Base-by-base conservation (phyloP, 495 filamentous ascomycete species). In the Penicillium macrosclerotiorum region DNA sequence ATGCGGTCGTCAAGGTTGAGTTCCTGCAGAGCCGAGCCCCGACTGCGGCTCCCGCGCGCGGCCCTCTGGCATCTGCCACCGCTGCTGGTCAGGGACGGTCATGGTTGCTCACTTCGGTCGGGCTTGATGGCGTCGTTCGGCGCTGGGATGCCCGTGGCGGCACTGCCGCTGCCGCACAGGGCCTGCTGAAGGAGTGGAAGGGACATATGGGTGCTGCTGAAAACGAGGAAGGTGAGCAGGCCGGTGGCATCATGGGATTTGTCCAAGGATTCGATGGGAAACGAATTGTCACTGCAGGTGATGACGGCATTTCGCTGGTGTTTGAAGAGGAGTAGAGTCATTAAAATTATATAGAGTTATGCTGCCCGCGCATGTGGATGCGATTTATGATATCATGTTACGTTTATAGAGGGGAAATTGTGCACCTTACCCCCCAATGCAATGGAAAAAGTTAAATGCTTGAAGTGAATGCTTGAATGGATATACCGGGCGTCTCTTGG, bases 181-280 rank as follows among this genome's bases (percentile, higher is more conserved):
- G 84, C 22, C 61, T 90, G 47, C 61, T 85, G 13, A 81, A 78
- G 35, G 90, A 95, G 64, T 92, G 89, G 86, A 85, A 75, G 56
- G 90, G 89, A 2, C 89, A 95, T 56, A 68, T 86, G 40, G 84
- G 83, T 16, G 84, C 84, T 22, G 83, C 85, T 0, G 89, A 95
- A 54, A 89, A 87, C 4, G 60, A 65, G 4, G 68, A 72, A n/a
- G 72, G 68, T 12, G 72, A 73, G 49, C 72, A 73, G 36, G 64
- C 69, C n/a, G 89, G 89, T 24, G 91, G 91, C 40, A 86, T 96
- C 24, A 69, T 96, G 63, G 91, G 84, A 0, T 96, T 96, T 63
- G 88, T 93, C 37, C 86, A 95, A 68, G 82, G 80, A 25, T 81
- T 82, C 2, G 82, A 85, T 45, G 65, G 71, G 18, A 69, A 72